Evolutionary conservation across 306 rosid species (phyloP), one percentile per base, ranked within the genome.

Genomic region (Medicago arabica): DNA sequence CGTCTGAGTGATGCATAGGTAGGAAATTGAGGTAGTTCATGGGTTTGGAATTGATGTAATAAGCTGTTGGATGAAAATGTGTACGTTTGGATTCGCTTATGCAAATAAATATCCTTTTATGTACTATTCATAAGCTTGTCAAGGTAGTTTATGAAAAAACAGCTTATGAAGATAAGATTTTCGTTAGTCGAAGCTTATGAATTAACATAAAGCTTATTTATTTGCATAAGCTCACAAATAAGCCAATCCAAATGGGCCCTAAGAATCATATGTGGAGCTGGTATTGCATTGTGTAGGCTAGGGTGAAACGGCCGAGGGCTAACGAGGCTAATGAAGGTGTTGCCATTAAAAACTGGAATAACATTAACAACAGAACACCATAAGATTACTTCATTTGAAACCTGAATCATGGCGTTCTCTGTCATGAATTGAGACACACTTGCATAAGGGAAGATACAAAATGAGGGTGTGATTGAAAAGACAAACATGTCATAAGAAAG

Each of bases 311-410:
- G 16, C 31, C 31, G 31, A 28, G 31, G 31, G 31, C 31, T 28
- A 28, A 28, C 4, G 66, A 14, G 31, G 31, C 31, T 28, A 28
- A 28, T 0, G 66, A 14, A 64, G 72, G 39, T 55, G 4, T 39
- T 67, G 34, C 23, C 46, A 58, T 62, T 51, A 55, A 15, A 28
- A 65, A 46, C 6, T 53, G 63, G 64, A 69, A 69, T 41, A 41
- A 59, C 12, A 40, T 46, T n/a, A 53, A 18, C 44, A 14, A 59
- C 18, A 21, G 41, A 73, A 61, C 67, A 38, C 55, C 16, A 59
- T 11, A 50, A 47, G n/a, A 17, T 75, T 65, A 76, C 62, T 54
- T 34, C 21, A 8, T 51, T 16, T 23, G 7, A 7, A 11, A 51
- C 21, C 1, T 2, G 11, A 54, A 9, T 18, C 60, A 54, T 54